Evolutionary conservation across 2,329 filamentous ascomycete genomes (phyloP).

Genomic region (Chrysoporthe austroafricana): DNA sequence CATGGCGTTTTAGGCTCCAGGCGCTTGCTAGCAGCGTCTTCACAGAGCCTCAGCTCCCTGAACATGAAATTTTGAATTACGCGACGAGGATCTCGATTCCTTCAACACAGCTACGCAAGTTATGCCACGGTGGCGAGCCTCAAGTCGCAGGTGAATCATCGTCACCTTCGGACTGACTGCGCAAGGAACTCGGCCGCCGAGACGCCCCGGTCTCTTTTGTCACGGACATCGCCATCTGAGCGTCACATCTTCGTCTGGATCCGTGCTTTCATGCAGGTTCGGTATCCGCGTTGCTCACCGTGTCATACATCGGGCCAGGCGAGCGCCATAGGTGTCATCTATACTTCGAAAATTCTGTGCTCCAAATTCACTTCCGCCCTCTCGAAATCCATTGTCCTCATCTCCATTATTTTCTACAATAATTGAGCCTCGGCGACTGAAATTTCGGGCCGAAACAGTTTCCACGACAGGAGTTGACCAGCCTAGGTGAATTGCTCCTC

Average conservation of each 20-base stretch:
- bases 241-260: conserved; percentile 2
- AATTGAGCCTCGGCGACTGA: neutral
- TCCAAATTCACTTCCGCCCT: too few relatives aligned
- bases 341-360: neutral
- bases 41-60: neutral
- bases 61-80: neutral
- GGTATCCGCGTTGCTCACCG: neutral
- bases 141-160: too few relatives aligned
- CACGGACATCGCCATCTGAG: neutral
- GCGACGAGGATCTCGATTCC: neutral
- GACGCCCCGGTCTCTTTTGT: neutral
- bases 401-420: neutral
- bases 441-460: neutral
- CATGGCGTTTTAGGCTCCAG: conserved; percentile 6
- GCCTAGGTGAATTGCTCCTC: neutral
- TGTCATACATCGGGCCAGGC: neutral
- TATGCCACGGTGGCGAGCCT: neutral
- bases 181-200: neutral
- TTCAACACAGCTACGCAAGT: neutral
- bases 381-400: too few relatives aligned
- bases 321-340: neutral
- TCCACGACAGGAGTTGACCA: neutral
- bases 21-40: neutral
- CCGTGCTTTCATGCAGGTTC: neutral
- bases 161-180: neutral